Conservation (phyloP, 352 stramenopile genomes). For the Pythium phragmitis region DNA sequence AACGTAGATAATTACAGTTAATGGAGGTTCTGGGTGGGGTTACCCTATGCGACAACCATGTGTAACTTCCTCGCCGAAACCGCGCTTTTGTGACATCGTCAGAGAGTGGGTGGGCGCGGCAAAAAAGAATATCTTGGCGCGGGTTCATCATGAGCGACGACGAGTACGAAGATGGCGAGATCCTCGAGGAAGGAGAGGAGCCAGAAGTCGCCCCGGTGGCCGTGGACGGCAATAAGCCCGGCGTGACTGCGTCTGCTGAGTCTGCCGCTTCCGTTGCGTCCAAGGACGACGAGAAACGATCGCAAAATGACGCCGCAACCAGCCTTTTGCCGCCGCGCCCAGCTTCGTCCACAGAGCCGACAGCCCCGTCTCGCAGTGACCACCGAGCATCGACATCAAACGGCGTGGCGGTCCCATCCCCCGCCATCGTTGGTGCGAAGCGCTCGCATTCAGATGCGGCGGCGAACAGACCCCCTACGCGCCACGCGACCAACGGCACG, state of each 20-base stretch:
- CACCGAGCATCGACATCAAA: constrained; percentile 13
- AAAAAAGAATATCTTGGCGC: not conserved
- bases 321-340: not conserved
- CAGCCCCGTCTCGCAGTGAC: constrained; percentile 6
- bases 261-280: not conserved
- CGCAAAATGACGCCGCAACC: constrained; percentile 4
- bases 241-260: not conserved
- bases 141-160: constrained; percentile 25
- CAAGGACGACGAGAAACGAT: not conserved
- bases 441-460: constrained; percentile 28
- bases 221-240: not conserved
- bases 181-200: constrained; percentile 67
- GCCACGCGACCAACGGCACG: constrained; percentile 1
- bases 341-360: not conserved
- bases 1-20: not conserved
- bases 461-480: not conserved
- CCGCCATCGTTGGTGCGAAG: constrained; percentile 18
- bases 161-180: constrained; percentile 75
- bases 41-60: not conserved
- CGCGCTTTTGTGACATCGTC: not conserved
- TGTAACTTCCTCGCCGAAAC: constrained; percentile 1
- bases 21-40: not conserved
- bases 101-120: not conserved
- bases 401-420: not conserved
- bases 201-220: constrained; percentile 12